Base-by-base conservation (phyloP, 495 filamentous ascomycete genomes). In the Oleoguttula mirabilis region DNA sequence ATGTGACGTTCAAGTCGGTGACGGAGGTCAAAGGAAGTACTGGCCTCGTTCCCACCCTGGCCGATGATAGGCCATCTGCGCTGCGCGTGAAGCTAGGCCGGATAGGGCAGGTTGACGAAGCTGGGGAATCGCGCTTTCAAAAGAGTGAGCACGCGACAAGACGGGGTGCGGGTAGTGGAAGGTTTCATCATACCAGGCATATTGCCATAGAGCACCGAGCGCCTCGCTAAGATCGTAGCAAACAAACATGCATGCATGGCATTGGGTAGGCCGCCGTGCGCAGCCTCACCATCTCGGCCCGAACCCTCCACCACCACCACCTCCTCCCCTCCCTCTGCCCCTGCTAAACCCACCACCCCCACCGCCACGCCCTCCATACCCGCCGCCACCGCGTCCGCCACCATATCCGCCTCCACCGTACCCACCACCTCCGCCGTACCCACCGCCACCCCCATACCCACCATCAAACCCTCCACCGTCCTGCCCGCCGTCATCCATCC, bases 401-500 rank as follows among this genome's bases (percentile, higher is more conserved):
- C 38, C 10, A 30, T 28, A 21, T 30, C 38, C 21, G 10, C 38
- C 21, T 28, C 21, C 33, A 2, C 54, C 33, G 34, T 33, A 55
- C 11, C 56, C 54, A 20, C 51, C 51, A 39, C 56, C 53, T n/a
- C n/a, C n/a, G n/a, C n/a, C n/a, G n/a, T n/a, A n/a, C 24, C 55
- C 39, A n/a, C 55, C 30, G 19, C 52, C 45, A 6, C 56, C 43
- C 10, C 54, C 45, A 42, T 46, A 47, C 16, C 56, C 47, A 30
- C 45, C 50, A 35, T 54, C 50, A 23, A 36, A 36, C 23, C 55
- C 44, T 21, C 34, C 10, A 5, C 21, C 48, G 36, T 54, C 37
- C n/a, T 31, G 15, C 27, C 22, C 23, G 23, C 27, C 66, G 21
- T 75, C 73, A 20, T 68, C 65, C 32, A 17, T 4, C 2, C 15